Percentiles rank a stretch among this genome's conserved stretches.
These are phyloP conservation scores for Aspergillus fijiensis DNA, from an alignment of 2,329 filamentous ascomycete genomes.

Conservation along the genomic window DNA sequence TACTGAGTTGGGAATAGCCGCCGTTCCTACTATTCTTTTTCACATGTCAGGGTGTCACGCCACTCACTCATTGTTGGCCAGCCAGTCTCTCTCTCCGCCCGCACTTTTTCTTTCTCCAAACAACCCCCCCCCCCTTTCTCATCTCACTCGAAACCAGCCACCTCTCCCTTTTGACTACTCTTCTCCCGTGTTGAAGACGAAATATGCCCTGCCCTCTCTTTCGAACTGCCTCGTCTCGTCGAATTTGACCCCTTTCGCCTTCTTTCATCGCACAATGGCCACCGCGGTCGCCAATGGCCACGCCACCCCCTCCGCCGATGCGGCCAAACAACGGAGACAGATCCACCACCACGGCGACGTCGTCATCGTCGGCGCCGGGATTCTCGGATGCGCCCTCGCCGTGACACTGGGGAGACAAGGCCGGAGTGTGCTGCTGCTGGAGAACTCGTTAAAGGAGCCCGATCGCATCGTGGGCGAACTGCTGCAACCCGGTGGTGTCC, in stretches of 20 bases:
- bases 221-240: constrained; percentile 13
- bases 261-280: constrained; percentile 26
- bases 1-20: neutral
- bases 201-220: constrained; percentile 24
- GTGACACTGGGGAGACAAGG: constrained; percentile 84
- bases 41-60: constrained; percentile 32
- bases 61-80: constrained; percentile 17
- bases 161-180: constrained; percentile 1
- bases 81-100: neutral
- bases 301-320: constrained; percentile 22
- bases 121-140: constrained; percentile 1
- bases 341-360: constrained; percentile 70
- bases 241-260: constrained; percentile 14
- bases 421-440: constrained; percentile 84
- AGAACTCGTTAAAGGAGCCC: constrained; percentile 85
- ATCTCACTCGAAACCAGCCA: constrained; percentile 1
- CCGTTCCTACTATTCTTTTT: constrained; percentile 13
- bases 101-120: constrained; percentile 4
- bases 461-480: constrained; percentile 95
- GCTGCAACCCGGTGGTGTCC: constrained; percentile 86
- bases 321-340: constrained; percentile 48
- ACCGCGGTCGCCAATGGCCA: constrained; percentile 25
- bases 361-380: constrained; percentile 86
- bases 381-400: constrained; percentile 84
- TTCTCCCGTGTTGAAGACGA: neutral